These are phyloP conservation scores for Nicotiana rustica DNA, from an alignment of 305 asterid species.

Conservation along the genomic window DNA sequence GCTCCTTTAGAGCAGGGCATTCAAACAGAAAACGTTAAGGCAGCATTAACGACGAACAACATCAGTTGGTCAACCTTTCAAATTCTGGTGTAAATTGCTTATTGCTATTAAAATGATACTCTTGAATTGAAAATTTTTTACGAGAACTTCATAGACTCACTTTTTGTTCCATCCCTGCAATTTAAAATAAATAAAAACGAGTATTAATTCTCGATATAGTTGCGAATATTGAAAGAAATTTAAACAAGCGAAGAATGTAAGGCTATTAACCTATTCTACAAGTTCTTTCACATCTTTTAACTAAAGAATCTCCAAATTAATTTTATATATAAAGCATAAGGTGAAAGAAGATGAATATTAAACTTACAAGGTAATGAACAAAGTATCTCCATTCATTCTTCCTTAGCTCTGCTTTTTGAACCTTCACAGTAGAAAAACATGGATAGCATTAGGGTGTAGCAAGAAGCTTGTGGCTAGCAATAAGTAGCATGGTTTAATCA, in stretches of 20 bases:
- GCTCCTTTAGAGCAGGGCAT: background rate
- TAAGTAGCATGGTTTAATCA: slow-evolving; percentile 13
- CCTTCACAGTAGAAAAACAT: slow-evolving; percentile 55
- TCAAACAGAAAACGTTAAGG: background rate
- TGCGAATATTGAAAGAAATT: slow-evolving; percentile 2
- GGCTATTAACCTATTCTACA: background rate
- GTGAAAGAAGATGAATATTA: background rate
- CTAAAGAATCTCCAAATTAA: slow-evolving; percentile 25
- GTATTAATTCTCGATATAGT: slow-evolving; percentile 30
- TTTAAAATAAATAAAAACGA: slow-evolving; percentile 35
- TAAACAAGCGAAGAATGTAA: slow-evolving; percentile 23
- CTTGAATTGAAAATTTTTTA: slow-evolving; percentile 36
- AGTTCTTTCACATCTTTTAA: background rate
- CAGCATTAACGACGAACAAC: slow-evolving; percentile 2
- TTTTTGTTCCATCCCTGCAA: slow-evolving; percentile 98
- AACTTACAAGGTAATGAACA: slow-evolving; percentile 87
- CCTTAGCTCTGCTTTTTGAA: slow-evolving; percentile 85
- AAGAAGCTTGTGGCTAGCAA: slow-evolving; percentile 1
- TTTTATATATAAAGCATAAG: slow-evolving; percentile 25
- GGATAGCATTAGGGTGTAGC: slow-evolving; percentile 28
- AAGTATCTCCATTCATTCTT: slow-evolving; percentile 91
- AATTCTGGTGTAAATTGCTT: slow-evolving; percentile 10
- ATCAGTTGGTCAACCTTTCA: background rate
- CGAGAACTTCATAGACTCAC: slow-evolving; percentile 61
- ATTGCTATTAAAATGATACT: slow-evolving; percentile 25